Evolutionary conservation across 164 flowering plant genomes (phyloP), one percentile per base, ranked within the genome.

Genomic region (Pachysandra terminalis): DNA sequence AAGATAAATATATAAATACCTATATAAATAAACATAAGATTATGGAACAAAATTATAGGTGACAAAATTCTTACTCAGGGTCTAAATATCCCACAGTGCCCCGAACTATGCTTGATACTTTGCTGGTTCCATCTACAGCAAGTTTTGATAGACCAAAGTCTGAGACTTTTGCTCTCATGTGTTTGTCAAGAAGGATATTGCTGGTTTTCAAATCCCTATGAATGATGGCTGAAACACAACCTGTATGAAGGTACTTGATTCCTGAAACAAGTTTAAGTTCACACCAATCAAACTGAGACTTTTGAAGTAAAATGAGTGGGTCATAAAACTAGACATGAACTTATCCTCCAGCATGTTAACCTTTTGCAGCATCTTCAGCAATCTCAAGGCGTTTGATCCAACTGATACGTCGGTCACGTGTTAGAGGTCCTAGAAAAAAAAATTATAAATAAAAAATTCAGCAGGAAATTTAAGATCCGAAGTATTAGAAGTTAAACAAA

Each of bases 361-460:
- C 99, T 93, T 81, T 91, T 19, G 95, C 98, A 73, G 99, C 82
- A 86, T 96, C 99, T 81, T 96, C 98, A 66, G 99, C 99, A 74
- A 96, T 86, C 82, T 96, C 96, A 49, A 96, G 98, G 65, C 99
- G 98, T 81, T 84, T 86, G 73, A 91, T 75, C 99, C 99, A 96
- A 73, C 75, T 85, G 66, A 93, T 82, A 63, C 79, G 70, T 65
- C 75, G 75, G 51, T 80, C 92, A 55, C 40, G 85, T 69, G 83
- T 79, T 65, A 81, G 64, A 59, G 93, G 89, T 17, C 89, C 97
- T 90, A 68, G 22, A n/a, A n/a, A 32, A 76, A 58, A 32, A n/a
- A n/a, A n/a, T n/a, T n/a, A n/a, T n/a, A n/a, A 68, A 23, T n/a
- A n/a, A 32, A 76, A 70, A 58, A 32, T 63, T 17, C 23, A 32